These are phyloP conservation scores for Emergomyces africanus DNA, from an alignment of 2,329 filamentous ascomycete species.

Conservation along the genomic window DNA sequence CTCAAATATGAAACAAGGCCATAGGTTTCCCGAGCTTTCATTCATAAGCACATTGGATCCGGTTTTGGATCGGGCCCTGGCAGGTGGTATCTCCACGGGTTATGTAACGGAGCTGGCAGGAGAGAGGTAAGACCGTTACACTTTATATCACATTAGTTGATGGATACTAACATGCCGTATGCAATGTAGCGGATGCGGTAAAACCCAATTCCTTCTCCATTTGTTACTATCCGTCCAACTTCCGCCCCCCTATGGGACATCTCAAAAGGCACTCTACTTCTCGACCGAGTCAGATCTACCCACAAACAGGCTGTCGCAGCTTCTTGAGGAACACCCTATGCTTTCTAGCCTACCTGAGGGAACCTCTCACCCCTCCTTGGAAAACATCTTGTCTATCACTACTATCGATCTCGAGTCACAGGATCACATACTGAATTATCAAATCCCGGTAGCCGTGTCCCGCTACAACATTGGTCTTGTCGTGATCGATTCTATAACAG, in stretches of 20 bases:
- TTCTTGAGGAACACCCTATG: conserved; percentile 54
- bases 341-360: conserved; percentile 35
- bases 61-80: conserved; percentile 55
- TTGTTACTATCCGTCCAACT: conserved; percentile 79
- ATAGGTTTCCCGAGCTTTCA: conserved; percentile 21
- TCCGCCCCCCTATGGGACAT: conserved; percentile 56
- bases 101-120: conserved; percentile 82
- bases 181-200: conserved; percentile 59
- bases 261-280: conserved; percentile 73
- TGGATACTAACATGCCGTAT: conserved; percentile 8
- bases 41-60: conserved; percentile 71
- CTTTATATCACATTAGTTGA: conserved; percentile 5
- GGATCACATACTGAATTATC: conserved; percentile 86
- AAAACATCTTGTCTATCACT: conserved; percentile 64
- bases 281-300: conserved; percentile 81
- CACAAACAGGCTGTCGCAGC: conserved; percentile 67
- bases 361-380: conserved; percentile 49
- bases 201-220: conserved; percentile 83
- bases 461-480: conserved; percentile 68
- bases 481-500: conserved; percentile 81
- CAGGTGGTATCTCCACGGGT: conserved; percentile 68
- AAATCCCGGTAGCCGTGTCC: conserved; percentile 72
- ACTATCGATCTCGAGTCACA: conserved; percentile 87
- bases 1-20: conserved; percentile 11
- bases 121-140: conserved; percentile 51